Evolutionary conservation across 2,329 filamentous ascomycete species (phyloP).

Genomic region (Ophiostoma sp.): DNA sequence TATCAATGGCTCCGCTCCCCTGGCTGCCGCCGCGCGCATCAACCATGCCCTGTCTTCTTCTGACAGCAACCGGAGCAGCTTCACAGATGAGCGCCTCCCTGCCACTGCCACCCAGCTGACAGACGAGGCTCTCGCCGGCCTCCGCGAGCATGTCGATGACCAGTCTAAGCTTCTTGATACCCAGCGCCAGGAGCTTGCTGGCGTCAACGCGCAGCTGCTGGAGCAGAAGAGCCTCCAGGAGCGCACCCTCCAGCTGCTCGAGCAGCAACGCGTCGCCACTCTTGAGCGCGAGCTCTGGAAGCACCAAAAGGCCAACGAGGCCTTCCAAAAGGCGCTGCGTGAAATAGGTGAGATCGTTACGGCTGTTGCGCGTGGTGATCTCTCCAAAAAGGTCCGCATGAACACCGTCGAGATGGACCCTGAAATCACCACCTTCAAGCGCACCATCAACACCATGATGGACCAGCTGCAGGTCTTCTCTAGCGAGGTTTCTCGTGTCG

Average conservation of each 20-base stretch:
- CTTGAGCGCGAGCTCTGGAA: slow-evolving; percentile 92
- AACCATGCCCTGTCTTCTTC: slow-evolving; percentile 13
- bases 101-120: slow-evolving; percentile 54
- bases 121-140: slow-evolving; percentile 75
- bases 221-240: slow-evolving; percentile 83
- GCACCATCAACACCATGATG: slow-evolving; percentile 99
- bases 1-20: slow-evolving; percentile 15
- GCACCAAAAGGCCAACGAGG: slow-evolving; percentile 95
- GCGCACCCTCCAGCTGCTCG: slow-evolving; percentile 72
- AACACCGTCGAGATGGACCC: slow-evolving; percentile 96
- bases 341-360: slow-evolving; percentile 98
- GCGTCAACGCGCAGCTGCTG: slow-evolving; percentile 77
- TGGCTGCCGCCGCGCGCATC: slow-evolving; percentile 1
- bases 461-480: slow-evolving; percentile 95
- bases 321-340: slow-evolving; percentile 92
- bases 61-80: slow-evolving; percentile 28
- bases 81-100: slow-evolving; percentile 27
- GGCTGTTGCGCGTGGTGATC: slow-evolving; percentile 86
- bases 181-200: slow-evolving; percentile 78
- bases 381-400: slow-evolving; percentile 95
- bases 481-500: slow-evolving; percentile 89
- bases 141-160: slow-evolving; percentile 86
- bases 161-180: slow-evolving; percentile 87
- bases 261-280: slow-evolving; percentile 79
- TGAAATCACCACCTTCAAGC: slow-evolving; percentile 95